These are phyloP conservation scores for Sporothrix phasma DNA, from an alignment of 2,329 filamentous ascomycete genomes.

Conservation along the genomic window DNA sequence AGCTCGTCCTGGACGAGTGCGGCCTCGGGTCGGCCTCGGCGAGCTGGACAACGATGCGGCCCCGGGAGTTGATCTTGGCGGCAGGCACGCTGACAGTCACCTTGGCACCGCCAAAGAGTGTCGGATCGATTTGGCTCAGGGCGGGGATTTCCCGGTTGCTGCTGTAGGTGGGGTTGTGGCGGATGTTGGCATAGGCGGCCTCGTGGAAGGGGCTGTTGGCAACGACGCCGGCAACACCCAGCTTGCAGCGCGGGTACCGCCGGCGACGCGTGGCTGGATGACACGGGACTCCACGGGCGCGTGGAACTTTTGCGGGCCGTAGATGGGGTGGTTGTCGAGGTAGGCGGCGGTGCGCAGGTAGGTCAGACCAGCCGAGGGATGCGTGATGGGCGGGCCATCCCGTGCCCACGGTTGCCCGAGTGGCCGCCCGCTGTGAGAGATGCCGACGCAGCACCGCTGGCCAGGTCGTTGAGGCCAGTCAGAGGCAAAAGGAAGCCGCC, in stretches of 20 bases:
- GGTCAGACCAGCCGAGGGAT: slow-evolving; percentile 53
- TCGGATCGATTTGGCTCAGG: slow-evolving; percentile 36
- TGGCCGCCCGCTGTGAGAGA: slow-evolving; percentile 5
- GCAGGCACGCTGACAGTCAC: slow-evolving; percentile 37
- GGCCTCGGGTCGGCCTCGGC: slow-evolving; percentile 30
- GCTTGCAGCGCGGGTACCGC: slow-evolving; percentile 26
- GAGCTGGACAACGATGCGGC: slow-evolving; percentile 38
- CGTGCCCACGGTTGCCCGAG: slow-evolving; percentile 35
- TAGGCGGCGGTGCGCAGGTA: slow-evolving; percentile 48
- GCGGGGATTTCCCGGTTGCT: slow-evolving; percentile 22
- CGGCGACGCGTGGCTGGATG: slow-evolving; percentile 32
- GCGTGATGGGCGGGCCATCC: slow-evolving; percentile 47
- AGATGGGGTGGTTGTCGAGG: slow-evolving; percentile 50
- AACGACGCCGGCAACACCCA: slow-evolving; percentile 49
- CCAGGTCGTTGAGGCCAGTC: slow-evolving; percentile 9
- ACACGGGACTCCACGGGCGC: slow-evolving; percentile 42
- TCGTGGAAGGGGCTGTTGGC: slow-evolving; percentile 33
- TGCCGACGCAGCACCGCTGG: slow-evolving; percentile 20
- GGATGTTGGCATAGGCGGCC: slow-evolving; percentile 31
- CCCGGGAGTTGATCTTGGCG: slow-evolving; percentile 40
- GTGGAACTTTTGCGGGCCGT: slow-evolving; percentile 46
- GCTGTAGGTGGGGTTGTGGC: background rate
- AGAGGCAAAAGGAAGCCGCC: slow-evolving; percentile 11
- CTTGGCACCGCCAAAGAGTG: slow-evolving; percentile 44
- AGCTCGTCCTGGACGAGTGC: slow-evolving; percentile 39